Conservation (phyloP, 2,329 filamentous ascomycete genomes). For the Dothistroma pini region DNA sequence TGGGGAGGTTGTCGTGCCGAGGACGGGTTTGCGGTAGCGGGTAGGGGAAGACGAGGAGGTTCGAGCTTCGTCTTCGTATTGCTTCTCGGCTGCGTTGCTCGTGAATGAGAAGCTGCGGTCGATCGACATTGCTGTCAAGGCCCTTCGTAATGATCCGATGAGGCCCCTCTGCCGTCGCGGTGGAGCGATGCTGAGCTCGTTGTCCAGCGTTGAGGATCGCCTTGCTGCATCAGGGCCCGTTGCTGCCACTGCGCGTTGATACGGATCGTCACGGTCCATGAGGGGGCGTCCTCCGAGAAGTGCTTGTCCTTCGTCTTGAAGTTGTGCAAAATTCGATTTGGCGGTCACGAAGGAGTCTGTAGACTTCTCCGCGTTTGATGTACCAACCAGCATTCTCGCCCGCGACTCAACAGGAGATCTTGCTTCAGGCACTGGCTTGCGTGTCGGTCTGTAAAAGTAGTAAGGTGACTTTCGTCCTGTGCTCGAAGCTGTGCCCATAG, state of each 20-base stretch:
- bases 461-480: conserved; percentile 35
- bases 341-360: conserved; percentile 51
- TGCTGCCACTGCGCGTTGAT: conserved; percentile 30
- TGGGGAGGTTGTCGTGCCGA: conserved; percentile 24
- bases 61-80: conserved; percentile 18
- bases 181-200: neutral
- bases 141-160: conserved; percentile 35
- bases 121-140: conserved; percentile 30
- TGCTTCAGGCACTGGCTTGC: conserved; percentile 11
- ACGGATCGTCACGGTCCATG: conserved; percentile 33
- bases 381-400: conserved; percentile 3
- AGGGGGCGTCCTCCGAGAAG: conserved; percentile 46
- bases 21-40: conserved; percentile 7
- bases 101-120: conserved; percentile 34
- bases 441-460: conserved; percentile 21
- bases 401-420: neutral
- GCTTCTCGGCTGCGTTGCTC: conserved; percentile 6
- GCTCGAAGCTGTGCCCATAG: conserved; percentile 27
- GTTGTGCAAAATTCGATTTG: conserved; percentile 46
- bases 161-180: conserved; percentile 25
- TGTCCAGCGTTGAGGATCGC: neutral
- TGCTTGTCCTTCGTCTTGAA: conserved; percentile 51
- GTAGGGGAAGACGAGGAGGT: conserved; percentile 28
- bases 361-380: conserved; percentile 19
- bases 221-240: conserved; percentile 11